Conservation (phyloP, 2,329 filamentous ascomycete species). For the Aspergillus tubingensis region DNA sequence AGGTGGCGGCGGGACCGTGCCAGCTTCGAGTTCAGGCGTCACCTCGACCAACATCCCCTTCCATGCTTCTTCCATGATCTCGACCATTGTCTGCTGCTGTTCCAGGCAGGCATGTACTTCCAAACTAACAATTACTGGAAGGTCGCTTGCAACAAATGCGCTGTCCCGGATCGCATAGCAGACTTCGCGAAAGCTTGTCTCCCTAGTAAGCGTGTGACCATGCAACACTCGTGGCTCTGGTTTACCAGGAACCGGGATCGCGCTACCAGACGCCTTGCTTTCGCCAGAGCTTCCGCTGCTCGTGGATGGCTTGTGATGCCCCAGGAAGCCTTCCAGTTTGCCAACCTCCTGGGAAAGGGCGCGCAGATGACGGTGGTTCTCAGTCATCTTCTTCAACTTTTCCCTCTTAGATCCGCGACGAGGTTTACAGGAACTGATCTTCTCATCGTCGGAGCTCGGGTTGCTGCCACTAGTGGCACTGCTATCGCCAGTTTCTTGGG, state of each 20-base stretch:
- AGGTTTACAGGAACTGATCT: conserved; percentile 12
- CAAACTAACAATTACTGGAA: conserved; percentile 87
- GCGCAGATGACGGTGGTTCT: conserved; percentile 15
- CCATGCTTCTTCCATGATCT: conserved; percentile 92
- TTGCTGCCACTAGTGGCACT: conserved; percentile 33
- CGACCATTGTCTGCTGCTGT: conserved; percentile 89
- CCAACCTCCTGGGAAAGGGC: conserved; percentile 19
- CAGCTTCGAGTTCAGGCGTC: conserved; percentile 58
- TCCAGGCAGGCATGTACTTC: conserved; percentile 82
- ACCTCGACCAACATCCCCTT: conserved; percentile 69
- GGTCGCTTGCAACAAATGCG: conserved; percentile 72
- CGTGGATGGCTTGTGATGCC: conserved; percentile 24
- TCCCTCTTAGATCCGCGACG: conserved; percentile 24
- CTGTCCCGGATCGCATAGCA: conserved; percentile 76
- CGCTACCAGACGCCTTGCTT: background rate
- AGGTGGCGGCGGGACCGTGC: conserved; percentile 63
- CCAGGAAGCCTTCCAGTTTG: conserved; percentile 25
- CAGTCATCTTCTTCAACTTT: conserved; percentile 21
- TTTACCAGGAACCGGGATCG: conserved; percentile 27
- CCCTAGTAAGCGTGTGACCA: conserved; percentile 80
- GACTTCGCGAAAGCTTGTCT: conserved; percentile 84
- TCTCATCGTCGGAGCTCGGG: conserved; percentile 27
- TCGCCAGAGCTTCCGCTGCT: background rate
- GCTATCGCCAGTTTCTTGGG: conserved; percentile 34
- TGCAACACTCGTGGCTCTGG: conserved; percentile 80